Evolutionary conservation across 140 eudicot genomes (phyloP).

Genomic region (Flaveria floridana): DNA sequence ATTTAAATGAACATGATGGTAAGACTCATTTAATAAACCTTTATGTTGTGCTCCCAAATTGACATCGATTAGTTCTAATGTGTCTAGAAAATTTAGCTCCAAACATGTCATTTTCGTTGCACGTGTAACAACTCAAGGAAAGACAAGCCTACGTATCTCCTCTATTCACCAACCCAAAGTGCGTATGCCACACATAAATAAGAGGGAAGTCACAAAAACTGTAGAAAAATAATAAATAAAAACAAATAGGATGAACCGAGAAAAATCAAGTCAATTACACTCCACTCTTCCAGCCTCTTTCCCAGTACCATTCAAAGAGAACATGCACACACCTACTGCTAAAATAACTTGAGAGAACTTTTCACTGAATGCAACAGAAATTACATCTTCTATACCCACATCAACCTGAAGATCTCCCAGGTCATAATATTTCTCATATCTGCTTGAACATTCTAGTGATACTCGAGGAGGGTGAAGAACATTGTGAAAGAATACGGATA

Average conservation of each 20-base stretch:
- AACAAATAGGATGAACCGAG: not conserved
- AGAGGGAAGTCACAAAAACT: not conserved
- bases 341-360: not conserved
- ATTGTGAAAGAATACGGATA: slow-evolving; percentile 77
- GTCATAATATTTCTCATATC: slow-evolving; percentile 59
- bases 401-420: slow-evolving; percentile 66
- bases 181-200: not conserved
- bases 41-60: not conserved
- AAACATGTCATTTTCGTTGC: not conserved
- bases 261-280: too few species aligned
- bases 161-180: not conserved
- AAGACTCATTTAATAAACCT: not conserved
- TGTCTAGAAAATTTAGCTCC: not conserved
- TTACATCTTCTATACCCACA: slow-evolving; percentile 75
- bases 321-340: not conserved
- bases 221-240: too few species aligned
- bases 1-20: not conserved
- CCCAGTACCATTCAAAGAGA: not conserved
- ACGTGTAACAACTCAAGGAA: not conserved
- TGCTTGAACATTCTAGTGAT: slow-evolving; percentile 49
- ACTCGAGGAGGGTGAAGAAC: slow-evolving; percentile 78
- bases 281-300: not conserved
- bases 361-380: slow-evolving; percentile 17
- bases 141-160: not conserved
- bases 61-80: not conserved